Evolutionary conservation across 2,329 filamentous ascomycete species (phyloP).

Genomic region (Zasmidium citrigriseum): DNA sequence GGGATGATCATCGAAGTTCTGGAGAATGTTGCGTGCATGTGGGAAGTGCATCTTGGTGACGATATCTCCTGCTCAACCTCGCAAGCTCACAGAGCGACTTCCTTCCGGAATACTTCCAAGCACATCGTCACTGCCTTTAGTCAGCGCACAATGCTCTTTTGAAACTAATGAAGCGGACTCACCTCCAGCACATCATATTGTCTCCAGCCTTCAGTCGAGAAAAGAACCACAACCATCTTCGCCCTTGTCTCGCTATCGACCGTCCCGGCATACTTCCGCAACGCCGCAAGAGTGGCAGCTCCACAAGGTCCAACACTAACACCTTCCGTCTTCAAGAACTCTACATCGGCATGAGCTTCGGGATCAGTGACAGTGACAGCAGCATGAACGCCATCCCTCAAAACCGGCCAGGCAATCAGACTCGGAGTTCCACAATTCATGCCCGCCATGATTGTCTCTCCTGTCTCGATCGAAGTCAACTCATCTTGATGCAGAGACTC

Average conservation of each 20-base stretch:
- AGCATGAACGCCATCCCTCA: constrained; percentile 61
- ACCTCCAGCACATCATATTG: constrained; percentile 45
- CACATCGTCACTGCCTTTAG: too few species aligned
- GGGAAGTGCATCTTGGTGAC: too few species aligned
- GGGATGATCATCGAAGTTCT: too few species aligned
- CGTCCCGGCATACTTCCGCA: constrained; percentile 48
- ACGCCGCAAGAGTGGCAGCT: constrained; percentile 58
- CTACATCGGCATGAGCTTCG: constrained; percentile 62
- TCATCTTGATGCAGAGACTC: constrained; percentile 54
- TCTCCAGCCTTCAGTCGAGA: constrained; percentile 66
- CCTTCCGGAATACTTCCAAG: too few species aligned
- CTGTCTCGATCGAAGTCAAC: constrained; percentile 54
- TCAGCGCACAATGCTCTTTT: not conserved
- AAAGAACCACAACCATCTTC: constrained; percentile 63
- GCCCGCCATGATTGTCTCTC: constrained; percentile 70
- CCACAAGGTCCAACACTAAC: constrained; percentile 65
- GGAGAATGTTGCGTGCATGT: too few species aligned
- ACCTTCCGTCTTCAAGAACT: constrained; percentile 51
- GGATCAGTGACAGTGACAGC: constrained; percentile 61
- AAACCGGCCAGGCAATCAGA: constrained; percentile 62
- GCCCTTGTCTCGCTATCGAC: constrained; percentile 42
- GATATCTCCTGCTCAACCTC: too few species aligned
- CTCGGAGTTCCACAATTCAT: constrained; percentile 73
- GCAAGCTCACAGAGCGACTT: too few species aligned
- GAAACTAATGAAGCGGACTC: not conserved